Evolutionary conservation across 441 rosid species (phyloP).

Genomic region (California macrophylla): DNA sequence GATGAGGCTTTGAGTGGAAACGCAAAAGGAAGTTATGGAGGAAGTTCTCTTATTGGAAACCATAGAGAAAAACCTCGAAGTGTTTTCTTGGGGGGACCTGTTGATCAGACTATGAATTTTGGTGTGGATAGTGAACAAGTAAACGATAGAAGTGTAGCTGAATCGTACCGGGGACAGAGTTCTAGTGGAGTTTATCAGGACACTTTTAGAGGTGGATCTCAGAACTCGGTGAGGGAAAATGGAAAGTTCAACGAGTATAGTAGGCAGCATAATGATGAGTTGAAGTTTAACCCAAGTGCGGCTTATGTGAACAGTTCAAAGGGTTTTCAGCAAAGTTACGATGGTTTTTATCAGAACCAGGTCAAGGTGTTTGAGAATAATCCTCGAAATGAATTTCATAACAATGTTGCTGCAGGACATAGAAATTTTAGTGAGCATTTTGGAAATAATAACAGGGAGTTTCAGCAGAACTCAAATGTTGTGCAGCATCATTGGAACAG

Average conservation of each 20-base stretch:
- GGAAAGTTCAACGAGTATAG: conserved; percentile 18
- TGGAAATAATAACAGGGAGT: background rate
- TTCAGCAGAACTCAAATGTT: background rate
- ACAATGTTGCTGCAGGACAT: conserved; percentile 6
- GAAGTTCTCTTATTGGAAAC: conserved; percentile 19
- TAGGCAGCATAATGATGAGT: conserved; percentile 12
- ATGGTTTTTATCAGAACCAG: conserved; percentile 18
- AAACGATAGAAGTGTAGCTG: conserved; percentile 7
- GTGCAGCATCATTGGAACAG: background rate
- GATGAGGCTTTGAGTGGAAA: background rate
- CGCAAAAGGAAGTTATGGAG: background rate
- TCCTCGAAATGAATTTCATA: conserved; percentile 6
- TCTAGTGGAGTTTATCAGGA: conserved; percentile 11
- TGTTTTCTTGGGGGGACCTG: conserved; percentile 10
- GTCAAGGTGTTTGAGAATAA: conserved; percentile 11
- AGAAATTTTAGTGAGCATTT: conserved; percentile 8
- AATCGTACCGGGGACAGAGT: conserved; percentile 6
- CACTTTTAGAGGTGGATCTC: conserved; percentile 14
- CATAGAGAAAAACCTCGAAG: conserved; percentile 18
- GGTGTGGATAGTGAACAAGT: conserved; percentile 10
- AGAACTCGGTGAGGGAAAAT: conserved; percentile 15
- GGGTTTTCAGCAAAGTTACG: conserved; percentile 5
- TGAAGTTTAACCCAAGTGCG: background rate
- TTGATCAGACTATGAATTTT: conserved; percentile 13
- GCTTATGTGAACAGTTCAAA: conserved; percentile 4